Conservation (phyloP, 345 rosid genomes). For the Erucastrum elatum region DNA sequence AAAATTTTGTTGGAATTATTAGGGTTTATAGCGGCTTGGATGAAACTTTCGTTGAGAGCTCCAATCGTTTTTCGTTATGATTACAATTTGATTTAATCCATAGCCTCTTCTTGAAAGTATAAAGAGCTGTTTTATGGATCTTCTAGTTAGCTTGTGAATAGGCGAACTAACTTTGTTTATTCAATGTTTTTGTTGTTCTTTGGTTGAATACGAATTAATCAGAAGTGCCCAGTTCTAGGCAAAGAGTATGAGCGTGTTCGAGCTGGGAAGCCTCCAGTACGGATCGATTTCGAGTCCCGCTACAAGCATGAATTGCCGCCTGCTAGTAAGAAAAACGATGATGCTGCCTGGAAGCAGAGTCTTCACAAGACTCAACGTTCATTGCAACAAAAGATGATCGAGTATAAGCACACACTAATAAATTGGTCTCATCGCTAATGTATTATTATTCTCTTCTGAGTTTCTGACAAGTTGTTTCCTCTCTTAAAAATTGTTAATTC, state of each 20-base stretch:
- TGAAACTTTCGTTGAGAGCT: background rate
- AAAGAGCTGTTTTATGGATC: no score
- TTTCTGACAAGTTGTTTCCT: background rate
- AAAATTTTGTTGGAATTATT: background rate
- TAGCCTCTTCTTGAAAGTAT: no score
- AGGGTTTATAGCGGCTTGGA: slow-evolving; percentile 6
- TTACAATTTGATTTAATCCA: no score
- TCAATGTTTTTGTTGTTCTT: background rate
- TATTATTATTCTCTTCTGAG: background rate
- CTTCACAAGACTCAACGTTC: slow-evolving; percentile 82
- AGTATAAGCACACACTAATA: slow-evolving; percentile 44
- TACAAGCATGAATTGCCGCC: slow-evolving; percentile 73
- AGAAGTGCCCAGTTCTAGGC: slow-evolving; percentile 82
- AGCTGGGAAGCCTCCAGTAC: slow-evolving; percentile 84
- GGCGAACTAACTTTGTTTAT: background rate
- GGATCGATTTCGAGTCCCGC: slow-evolving; percentile 66
- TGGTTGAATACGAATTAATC: slow-evolving; percentile 31
- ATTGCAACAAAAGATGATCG: slow-evolving; percentile 72
- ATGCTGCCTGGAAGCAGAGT: slow-evolving; percentile 80
- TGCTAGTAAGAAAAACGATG: slow-evolving; percentile 69
- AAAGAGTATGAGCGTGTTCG: slow-evolving; percentile 92
- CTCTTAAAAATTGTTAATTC: slow-evolving; percentile 24
- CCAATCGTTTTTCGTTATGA: background rate
- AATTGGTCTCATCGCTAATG: background rate
- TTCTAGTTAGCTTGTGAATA: no score